phyloP scores from a whole-genome alignment of 1,284 basidiomycete genomes.

The Fomitopsis betulina region DNA sequence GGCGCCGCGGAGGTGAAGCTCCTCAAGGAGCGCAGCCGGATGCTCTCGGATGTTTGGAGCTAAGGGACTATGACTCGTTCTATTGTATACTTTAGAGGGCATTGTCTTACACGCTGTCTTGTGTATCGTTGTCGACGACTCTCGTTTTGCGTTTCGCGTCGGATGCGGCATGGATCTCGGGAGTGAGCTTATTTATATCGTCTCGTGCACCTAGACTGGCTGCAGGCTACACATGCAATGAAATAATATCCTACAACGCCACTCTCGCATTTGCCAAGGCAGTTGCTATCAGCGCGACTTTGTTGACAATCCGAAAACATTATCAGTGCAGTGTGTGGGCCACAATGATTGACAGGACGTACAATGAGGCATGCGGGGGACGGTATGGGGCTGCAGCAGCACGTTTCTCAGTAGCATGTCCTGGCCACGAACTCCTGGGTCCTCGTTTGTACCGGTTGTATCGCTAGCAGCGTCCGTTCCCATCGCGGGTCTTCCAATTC shows the following conservation, averaged over 20 bases:
- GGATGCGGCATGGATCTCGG: neutral
- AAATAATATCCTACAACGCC: neutral
- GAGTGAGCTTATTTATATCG: neutral
- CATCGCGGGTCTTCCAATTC: too few species aligned
- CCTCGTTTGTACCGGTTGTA: neutral
- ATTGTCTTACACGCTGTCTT: neutral
- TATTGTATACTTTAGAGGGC: neutral
- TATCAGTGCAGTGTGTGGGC: too few species aligned
- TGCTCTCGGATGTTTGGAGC: slow-evolving; percentile 78
- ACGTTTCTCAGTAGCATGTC: too few species aligned
- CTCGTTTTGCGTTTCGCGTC: neutral
- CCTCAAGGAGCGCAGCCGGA: slow-evolving; percentile 86
- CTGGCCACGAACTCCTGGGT: too few species aligned
- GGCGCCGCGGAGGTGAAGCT: slow-evolving; percentile 89
- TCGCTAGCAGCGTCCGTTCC: neutral
- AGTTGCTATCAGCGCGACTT: neutral
- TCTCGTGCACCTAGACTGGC: neutral
- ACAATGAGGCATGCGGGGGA: too few species aligned
- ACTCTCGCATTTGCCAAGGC: neutral
- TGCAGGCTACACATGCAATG: neutral
- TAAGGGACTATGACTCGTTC: slow-evolving; percentile 3
- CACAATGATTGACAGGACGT: too few species aligned
- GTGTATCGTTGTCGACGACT: neutral
- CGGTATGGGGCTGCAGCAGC: too few species aligned
- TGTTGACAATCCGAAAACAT: too few species aligned